Conservation (phyloP, 169 alveolate species). For the Plasmodium inui region DNA sequence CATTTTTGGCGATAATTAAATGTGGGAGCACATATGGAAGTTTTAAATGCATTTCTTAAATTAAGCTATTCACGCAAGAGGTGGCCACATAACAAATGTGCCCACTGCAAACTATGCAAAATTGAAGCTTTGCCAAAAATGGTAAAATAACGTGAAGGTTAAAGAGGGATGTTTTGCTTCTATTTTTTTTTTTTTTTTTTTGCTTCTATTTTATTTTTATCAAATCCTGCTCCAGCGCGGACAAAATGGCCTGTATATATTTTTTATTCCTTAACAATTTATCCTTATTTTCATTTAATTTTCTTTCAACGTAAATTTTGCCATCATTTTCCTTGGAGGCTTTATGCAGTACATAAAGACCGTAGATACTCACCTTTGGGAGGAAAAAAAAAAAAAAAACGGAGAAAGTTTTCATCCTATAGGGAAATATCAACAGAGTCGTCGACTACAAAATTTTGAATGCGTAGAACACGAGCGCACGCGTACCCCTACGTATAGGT, state of each 20-base stretch:
- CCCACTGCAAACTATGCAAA: not conserved
- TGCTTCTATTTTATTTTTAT: slow-evolving; percentile 8
- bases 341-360: slow-evolving; percentile 42
- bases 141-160: not conserved
- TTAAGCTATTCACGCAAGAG: not conserved
- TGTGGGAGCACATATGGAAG: not conserved
- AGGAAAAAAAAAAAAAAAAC: slow-evolving; percentile 20
- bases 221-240: slow-evolving; percentile 37
- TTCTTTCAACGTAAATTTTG: slow-evolving; percentile 29
- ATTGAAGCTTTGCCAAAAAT: not conserved
- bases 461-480: not conserved
- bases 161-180: not conserved
- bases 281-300: slow-evolving; percentile 68
- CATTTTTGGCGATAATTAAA: not conserved
- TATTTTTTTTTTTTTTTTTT: slow-evolving; percentile 2
- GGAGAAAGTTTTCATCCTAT: not conserved
- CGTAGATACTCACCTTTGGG: slow-evolving; percentile 58
- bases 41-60: not conserved
- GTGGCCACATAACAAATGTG: not conserved
- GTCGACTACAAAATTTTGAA: not conserved
- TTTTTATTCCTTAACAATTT: slow-evolving; percentile 50
- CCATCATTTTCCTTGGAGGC: slow-evolving; percentile 70
- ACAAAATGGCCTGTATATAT: slow-evolving; percentile 30
- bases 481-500: not conserved
- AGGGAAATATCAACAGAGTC: not conserved